Evolutionary conservation across 23 red algal genomes (phyloP).

Genomic region (Gracilaria gracilis): DNA sequence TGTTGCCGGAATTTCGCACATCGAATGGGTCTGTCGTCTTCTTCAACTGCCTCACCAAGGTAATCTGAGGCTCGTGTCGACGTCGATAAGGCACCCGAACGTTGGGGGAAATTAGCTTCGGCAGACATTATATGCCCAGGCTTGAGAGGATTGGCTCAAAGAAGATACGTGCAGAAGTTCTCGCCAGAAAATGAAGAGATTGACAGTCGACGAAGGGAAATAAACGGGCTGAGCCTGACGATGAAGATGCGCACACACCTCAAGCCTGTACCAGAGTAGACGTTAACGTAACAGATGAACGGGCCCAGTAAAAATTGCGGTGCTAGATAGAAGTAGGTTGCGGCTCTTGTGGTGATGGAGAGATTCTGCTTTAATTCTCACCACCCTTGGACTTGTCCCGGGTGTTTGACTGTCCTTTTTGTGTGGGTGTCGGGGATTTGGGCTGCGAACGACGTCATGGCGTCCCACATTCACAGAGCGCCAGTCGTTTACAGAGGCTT

Average conservation of each 20-base stretch:
- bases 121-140: slow-evolving; percentile 10
- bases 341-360: not conserved
- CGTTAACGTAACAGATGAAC: not conserved
- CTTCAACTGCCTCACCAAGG: not conserved
- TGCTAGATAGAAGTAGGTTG: not conserved
- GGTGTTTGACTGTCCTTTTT: not conserved
- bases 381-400: not conserved
- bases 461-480: not conserved
- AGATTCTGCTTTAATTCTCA: not conserved
- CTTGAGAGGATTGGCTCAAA: not conserved
- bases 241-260: not conserved
- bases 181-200: not conserved
- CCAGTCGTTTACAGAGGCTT: slow-evolving; percentile 5
- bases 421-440: not conserved
- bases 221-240: not conserved
- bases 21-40: slow-evolving; percentile 24
- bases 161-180: not conserved
- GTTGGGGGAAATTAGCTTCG: not conserved
- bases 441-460: not conserved
- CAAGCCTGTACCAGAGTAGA: slow-evolving; percentile 10
- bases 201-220: not conserved
- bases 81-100: not conserved
- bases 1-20: slow-evolving; percentile 83
- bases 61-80: slow-evolving; percentile 25
- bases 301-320: not conserved